Evolutionary conservation across 805 yeast genomes (phyloP), one percentile per base, ranked within the genome.

Genomic region (Pichia insulana): DNA sequence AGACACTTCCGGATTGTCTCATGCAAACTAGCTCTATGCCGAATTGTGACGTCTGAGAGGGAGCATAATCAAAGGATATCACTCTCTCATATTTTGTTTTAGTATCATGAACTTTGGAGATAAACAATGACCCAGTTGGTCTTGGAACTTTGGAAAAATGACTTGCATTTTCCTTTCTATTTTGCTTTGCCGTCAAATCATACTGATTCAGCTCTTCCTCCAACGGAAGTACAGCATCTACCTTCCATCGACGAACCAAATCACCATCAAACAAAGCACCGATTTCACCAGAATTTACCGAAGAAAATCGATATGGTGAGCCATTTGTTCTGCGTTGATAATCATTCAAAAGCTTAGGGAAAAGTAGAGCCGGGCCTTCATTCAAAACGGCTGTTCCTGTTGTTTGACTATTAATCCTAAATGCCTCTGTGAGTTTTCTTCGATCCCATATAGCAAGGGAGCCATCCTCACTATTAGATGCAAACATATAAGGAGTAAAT

Each of bases 1-100:
- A 88, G 0, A 88, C 79, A 41, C 85, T 81, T 3, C 97, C 97
- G 1, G 95, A 83, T 53, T 86, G 94, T 49, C 96, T 69, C 83
- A 89, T 82, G 59, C 97, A 88, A 25, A 89, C 77, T 44, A 85
- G 69, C 51, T 81, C 78, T 8, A 83, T 72, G 1, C 76, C 73
- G 18, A 78, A 70, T n/a, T 58, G 62, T 2, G 76, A 64, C 6
- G 54, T 42, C 3, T 62, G 46, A 43, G 74, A 77, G 1, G 80
- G 78, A n/a, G 80, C 74, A 57, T 87, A 88, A 58, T 88, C 96
- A 62, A 82, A 88, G 0, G 95, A 80, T 1, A 83, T 78, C 1
- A 88, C 94, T 50, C 89, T 71, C 50, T 88, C 95, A 53, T 74
- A 79, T 41, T 81, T 83, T 0, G 95, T 80, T 45, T 73, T 74